Evolutionary conservation across 371 early-diverging fungal genomes (phyloP), one percentile per base, ranked within the genome.

Genomic region (Apophysomyces elegans): DNA sequence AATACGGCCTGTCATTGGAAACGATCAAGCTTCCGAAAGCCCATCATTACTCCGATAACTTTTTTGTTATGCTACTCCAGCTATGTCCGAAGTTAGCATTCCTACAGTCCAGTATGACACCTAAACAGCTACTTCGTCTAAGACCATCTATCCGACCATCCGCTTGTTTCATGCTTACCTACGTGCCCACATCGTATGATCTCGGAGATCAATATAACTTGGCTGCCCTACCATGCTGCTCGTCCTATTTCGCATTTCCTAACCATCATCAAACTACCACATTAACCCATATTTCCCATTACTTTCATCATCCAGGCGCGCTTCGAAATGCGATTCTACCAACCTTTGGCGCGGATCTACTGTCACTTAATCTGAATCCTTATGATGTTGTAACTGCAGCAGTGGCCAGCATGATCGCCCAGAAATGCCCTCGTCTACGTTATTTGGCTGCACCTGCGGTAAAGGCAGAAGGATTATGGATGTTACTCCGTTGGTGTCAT

Each of bases 401-500:
- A 0, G 76, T 78, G 0, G 79, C 81, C 14, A 47, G 67, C 7
- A 47, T 75, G 54, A 81, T 81, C 64, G 70, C 72, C 13, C 46
- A 73, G 4, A 71, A 73, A 65, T 81, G 81, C 63, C 79, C 81
- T n/a, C 67, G 69, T 11, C 21, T 81, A n/a, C 64, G 81, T 1
- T 78, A 74, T 54, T 46, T 81, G 1, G 73, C 70, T 0, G 79
- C 72, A 7, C 78, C 79, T 13, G 59, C 67, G 5, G 79, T 81
- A 50, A 78, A 77, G 36, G 82, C 79, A 9, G 79, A 78, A 32
- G 82, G 82, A 8, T 61, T 81, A 37, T 81, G 82, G 79, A 73
- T 81, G 76, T 32, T 81, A 18, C 63, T 81, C 5, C 62, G 77
- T 16, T 73, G 74, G 75, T 79, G 82, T 59, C 65, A 76, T 61